Percentiles rank a stretch among this genome's conserved stretches.
phyloP scores from a whole-genome alignment of 441 rosid genomes.

The Eutrema salsugineum region DNA sequence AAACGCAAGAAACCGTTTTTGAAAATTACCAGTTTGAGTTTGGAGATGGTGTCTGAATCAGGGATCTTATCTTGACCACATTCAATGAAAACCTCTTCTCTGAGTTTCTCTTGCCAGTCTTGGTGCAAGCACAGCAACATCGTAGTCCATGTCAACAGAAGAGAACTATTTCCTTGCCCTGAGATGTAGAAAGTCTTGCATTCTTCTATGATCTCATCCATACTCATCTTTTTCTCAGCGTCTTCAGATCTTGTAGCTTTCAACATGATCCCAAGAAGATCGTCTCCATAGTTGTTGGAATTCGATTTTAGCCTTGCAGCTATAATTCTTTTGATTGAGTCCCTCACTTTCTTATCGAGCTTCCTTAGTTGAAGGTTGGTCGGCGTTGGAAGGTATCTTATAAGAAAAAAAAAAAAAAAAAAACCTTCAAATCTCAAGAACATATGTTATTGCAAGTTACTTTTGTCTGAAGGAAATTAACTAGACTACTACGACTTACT shows the following conservation, averaged over 20 bases:
- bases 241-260: slow-evolving; percentile 3
- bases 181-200: slow-evolving; percentile 58
- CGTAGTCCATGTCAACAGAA: slow-evolving; percentile 49
- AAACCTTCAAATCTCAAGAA: not conserved
- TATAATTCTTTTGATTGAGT: slow-evolving; percentile 28
- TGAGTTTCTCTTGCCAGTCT: slow-evolving; percentile 55
- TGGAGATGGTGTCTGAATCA: slow-evolving; percentile 35
- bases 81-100: slow-evolving; percentile 44
- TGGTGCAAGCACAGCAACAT: slow-evolving; percentile 47
- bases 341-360: slow-evolving; percentile 39
- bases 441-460: not conserved
- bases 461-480: not conserved
- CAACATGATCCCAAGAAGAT: slow-evolving; percentile 49
- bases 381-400: slow-evolving; percentile 49
- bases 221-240: slow-evolving; percentile 28
- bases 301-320: slow-evolving; percentile 29
- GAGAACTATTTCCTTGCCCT: slow-evolving; percentile 54
- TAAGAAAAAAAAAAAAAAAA: not conserved
- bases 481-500: slow-evolving; percentile 26
- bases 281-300: slow-evolving; percentile 38
- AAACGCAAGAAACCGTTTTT: not conserved
- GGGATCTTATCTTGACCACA: slow-evolving; percentile 38
- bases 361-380: slow-evolving; percentile 47
- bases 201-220: slow-evolving; percentile 54
- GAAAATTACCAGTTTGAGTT: slow-evolving; percentile 40